Conservation (phyloP, 306 rosid species). For the Gynostemma pentaphyllum region DNA sequence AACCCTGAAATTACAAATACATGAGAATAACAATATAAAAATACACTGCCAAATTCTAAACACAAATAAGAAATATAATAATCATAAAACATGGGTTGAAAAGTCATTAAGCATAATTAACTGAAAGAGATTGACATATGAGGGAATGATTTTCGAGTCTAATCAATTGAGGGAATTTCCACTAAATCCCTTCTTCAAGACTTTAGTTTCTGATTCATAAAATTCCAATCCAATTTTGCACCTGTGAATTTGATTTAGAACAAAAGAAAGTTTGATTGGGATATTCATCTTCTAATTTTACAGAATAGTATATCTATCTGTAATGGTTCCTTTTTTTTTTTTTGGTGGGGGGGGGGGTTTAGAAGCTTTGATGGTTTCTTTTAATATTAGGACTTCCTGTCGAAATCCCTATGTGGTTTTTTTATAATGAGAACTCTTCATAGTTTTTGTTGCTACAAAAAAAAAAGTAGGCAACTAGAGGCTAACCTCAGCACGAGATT, state of each 20-base stretch:
- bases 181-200: neutral
- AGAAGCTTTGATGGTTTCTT: too few relatives aligned
- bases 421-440: too few relatives aligned
- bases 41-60: neutral
- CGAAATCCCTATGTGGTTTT: too few relatives aligned
- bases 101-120: neutral
- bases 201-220: too few relatives aligned
- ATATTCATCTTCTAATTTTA: neutral
- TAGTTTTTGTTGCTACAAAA: too few relatives aligned
- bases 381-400: too few relatives aligned
- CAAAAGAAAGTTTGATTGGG: too few relatives aligned
- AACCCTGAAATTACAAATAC: constrained; percentile 49
- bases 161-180: neutral
- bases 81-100: neutral
- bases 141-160: neutral
- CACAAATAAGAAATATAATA: neutral
- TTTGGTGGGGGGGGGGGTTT: too few relatives aligned
- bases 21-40: constrained; percentile 1
- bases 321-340: too few relatives aligned
- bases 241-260: neutral
- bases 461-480: neutral
- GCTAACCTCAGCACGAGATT: constrained; percentile 67
- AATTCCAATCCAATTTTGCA: neutral
- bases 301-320: too few relatives aligned
- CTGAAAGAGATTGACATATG: neutral